Conservation (phyloP, 345 rosid species). For the Populus ilicifolia region DNA sequence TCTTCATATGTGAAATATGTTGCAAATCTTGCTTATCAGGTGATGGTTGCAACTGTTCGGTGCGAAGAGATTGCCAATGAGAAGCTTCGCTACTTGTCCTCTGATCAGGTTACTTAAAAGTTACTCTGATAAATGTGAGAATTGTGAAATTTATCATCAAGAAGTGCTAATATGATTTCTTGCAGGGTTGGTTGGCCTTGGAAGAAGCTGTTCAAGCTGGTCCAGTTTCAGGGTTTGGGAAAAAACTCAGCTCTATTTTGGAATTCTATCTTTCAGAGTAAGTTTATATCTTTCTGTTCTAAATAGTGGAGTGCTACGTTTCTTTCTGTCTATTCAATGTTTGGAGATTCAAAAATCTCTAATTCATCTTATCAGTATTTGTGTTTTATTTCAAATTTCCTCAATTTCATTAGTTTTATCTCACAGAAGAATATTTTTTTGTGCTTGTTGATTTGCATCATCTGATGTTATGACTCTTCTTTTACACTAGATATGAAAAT, state of each 20-base stretch:
- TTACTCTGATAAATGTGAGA: background rate
- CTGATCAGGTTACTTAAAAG: slow-evolving; percentile 22
- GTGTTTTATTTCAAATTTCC: background rate
- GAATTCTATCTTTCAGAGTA: slow-evolving; percentile 31
- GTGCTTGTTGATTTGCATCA: background rate
- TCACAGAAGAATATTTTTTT: background rate
- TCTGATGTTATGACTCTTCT: background rate
- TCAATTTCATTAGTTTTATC: background rate
- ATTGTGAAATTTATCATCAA: background rate
- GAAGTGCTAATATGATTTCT: background rate
- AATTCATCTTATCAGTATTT: background rate
- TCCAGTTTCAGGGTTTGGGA: slow-evolving; percentile 30
- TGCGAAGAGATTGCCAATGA: slow-evolving; percentile 38
- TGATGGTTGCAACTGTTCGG: slow-evolving; percentile 38
- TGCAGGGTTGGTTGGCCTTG: slow-evolving; percentile 30
- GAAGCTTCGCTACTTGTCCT: slow-evolving; percentile 15
- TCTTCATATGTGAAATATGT: background rate
- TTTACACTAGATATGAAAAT: slow-evolving; percentile 48
- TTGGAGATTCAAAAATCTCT: background rate
- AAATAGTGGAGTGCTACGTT: background rate
- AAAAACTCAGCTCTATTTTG: slow-evolving; percentile 23
- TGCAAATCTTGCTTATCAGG: slow-evolving; percentile 18
- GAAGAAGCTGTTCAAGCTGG: slow-evolving; percentile 33
- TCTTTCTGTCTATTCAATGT: background rate
- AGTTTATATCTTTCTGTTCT: background rate